Evolutionary conservation across 1,284 basidiomycete genomes (phyloP).

Genomic region (Ustilago shanxiensis): DNA sequence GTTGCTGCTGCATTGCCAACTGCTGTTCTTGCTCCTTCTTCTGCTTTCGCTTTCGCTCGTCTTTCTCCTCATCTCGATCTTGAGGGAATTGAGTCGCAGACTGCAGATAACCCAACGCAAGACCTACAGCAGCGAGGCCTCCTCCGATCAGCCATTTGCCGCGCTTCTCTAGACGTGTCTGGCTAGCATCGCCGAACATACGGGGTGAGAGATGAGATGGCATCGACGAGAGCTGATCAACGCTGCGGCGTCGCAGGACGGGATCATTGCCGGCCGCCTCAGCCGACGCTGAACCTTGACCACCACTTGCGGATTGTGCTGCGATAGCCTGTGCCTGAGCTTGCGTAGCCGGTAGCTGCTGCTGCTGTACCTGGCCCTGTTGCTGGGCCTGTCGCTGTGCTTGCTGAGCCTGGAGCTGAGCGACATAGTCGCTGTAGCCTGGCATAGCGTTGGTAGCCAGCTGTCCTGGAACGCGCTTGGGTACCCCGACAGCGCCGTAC

Average conservation of each 20-base stretch:
- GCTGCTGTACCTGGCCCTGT: constrained; percentile 6
- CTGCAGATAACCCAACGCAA: constrained; percentile 25
- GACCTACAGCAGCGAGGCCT: constrained; percentile 1
- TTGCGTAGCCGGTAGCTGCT: background rate
- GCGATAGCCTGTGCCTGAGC: constrained; percentile 5
- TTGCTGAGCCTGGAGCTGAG: constrained; percentile 13
- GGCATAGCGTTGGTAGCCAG: constrained; percentile 43
- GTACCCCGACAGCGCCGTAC: constrained; percentile 47
- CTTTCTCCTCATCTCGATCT: constrained; percentile 37
- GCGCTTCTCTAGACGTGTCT: constrained; percentile 22
- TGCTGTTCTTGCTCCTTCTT: constrained; percentile 27
- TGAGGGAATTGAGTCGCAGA: constrained; percentile 27
- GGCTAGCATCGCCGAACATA: background rate
- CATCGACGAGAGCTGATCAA: background rate
- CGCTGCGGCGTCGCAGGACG: constrained; percentile 20
- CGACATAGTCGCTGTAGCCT: constrained; percentile 25
- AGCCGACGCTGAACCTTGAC: background rate
- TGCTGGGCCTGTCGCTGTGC: constrained; percentile 13
- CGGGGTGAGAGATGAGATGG: background rate
- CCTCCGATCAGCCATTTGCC: background rate
- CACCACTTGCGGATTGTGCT: background rate
- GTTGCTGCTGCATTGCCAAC: constrained; percentile 18
- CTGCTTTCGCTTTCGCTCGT: constrained; percentile 16
- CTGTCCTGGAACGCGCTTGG: constrained; percentile 33
- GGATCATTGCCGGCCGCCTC: constrained; percentile 8